Percentiles rank a stretch among this genome's conserved stretches.
Conservation (phyloP, 2,329 filamentous ascomycete species). For the Hysterium pulicare region DNA sequence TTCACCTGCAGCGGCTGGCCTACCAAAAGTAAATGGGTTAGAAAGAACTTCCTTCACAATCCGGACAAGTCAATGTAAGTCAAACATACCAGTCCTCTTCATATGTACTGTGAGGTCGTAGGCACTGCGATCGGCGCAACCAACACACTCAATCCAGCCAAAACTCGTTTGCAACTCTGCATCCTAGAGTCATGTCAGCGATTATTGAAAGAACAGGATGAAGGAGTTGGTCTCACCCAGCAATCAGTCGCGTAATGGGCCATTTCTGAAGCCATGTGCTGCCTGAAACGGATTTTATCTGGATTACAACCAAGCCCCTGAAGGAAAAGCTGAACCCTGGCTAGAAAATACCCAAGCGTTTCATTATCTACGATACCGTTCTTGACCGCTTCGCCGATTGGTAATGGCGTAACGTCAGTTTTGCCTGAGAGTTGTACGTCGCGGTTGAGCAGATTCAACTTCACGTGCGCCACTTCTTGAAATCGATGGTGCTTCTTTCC, state of each 20-base stretch:
- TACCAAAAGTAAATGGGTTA: too few species aligned
- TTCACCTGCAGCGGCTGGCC: conserved; percentile 84
- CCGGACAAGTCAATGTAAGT: too few species aligned
- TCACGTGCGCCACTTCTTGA: conserved; percentile 75
- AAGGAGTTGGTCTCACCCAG: too few species aligned
- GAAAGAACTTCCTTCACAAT: too few species aligned
- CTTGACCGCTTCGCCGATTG: conserved; percentile 82
- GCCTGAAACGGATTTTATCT: conserved; percentile 88
- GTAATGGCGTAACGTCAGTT: conserved; percentile 68
- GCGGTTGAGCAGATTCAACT: conserved; percentile 80
- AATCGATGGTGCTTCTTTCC: conserved; percentile 95
- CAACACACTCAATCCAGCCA: conserved; percentile 98
- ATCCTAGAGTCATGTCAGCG: conserved; percentile 79
- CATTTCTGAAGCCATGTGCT: conserved; percentile 91
- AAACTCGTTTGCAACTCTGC: conserved; percentile 87
- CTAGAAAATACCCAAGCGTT: conserved; percentile 96
- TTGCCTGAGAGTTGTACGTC: conserved; percentile 83
- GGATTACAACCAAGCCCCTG: conserved; percentile 82
- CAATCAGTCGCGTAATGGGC: conserved; percentile 95
- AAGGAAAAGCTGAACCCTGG: conserved; percentile 88
- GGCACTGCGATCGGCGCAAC: conserved; percentile 91
- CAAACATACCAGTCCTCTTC: conserved; percentile 89
- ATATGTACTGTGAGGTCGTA: conserved; percentile 92
- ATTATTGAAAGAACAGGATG: too few species aligned
- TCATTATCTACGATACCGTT: conserved; percentile 88